Conservation (phyloP, 108 stramenopile species). For the Nitzschia sp. region DNA sequence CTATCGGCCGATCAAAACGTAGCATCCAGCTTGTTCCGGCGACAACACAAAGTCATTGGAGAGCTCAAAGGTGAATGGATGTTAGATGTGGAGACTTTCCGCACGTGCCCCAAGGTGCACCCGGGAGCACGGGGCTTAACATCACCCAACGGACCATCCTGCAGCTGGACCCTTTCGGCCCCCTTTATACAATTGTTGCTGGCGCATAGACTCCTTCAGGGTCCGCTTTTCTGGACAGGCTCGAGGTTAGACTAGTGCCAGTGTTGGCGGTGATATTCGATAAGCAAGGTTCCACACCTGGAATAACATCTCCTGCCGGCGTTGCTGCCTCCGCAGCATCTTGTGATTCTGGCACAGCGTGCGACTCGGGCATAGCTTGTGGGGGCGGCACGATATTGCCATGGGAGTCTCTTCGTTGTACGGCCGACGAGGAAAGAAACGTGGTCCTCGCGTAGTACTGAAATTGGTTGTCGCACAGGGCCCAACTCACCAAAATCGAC, state of each 20-base stretch:
- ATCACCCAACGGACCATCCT: too few relatives aligned
- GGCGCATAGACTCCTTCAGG: not conserved
- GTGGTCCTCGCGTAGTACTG: not conserved
- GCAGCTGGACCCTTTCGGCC: too few relatives aligned
- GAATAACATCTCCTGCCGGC: too few relatives aligned
- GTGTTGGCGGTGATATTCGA: not conserved
- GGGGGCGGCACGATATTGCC: slow-evolving; percentile 8
- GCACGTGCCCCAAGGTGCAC: too few relatives aligned
- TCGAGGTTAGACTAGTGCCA: not conserved
- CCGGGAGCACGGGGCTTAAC: too few relatives aligned
- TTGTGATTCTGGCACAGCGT: not conserved
- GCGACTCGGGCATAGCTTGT: not conserved
- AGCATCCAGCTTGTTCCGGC: too few relatives aligned
- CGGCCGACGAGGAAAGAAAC: not conserved
- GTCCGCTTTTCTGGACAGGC: not conserved
- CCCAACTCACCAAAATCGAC: not conserved
- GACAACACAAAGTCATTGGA: too few relatives aligned
- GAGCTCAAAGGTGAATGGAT: too few relatives aligned
- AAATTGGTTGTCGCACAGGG: slow-evolving; percentile 5
- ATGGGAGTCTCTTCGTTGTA: slow-evolving; percentile 1
- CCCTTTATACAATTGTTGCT: too few relatives aligned
- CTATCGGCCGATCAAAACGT: too few relatives aligned
- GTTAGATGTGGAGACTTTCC: too few relatives aligned
- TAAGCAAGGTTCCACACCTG: not conserved
- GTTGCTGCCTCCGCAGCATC: not conserved